Evolutionary conservation across 805 yeast species (phyloP), one percentile per base, ranked within the genome.

Genomic region (Candida tibetensis): DNA sequence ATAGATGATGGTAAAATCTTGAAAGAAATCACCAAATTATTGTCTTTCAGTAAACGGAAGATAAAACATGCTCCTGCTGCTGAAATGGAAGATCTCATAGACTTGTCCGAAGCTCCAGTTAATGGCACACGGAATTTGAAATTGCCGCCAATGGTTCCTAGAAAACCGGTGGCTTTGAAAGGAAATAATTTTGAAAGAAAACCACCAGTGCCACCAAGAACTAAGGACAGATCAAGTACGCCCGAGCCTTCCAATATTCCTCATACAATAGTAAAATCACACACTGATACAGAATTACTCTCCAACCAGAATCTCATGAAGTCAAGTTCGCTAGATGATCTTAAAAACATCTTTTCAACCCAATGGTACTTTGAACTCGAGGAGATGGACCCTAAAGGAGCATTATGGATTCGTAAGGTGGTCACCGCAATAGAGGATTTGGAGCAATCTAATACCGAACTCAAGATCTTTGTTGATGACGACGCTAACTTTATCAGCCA

Each of bases 81-180:
- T 5, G 41, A 43, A 3, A 34, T 46, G 4, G 59, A 51, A 2
- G 62, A 72, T 37, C 49, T 60, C 23, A 64, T 68, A 14, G 75
- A 69, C 39, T 57, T 74, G 30, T 63, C 69, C 4, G 64, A 62
- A 28, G 49, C 49, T 4, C 36, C 32, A 1, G 28, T n/a, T 4
- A 3, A 8, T 2, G 27, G 37, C 7, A 33, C 10, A 12, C 28
- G 27, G 17, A 16, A 10, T 10, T 28, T 17, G 25, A 42, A 42
- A 26, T 18, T 36, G 17, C 49, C 51, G 4, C 51, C 82, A 0
- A 47, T 69, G 42, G 60, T 73, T 0, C 82, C 82, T 0, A 59
- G 57, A 23, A 77, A 77, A 44, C 82, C 82, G 3, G 47, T 40
- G 0, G 36, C 47, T 2, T 51, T 74, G n/a, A 60, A 58, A 41